phyloP scores from a whole-genome alignment of 805 yeast genomes.

The Candida broadrunensis region DNA sequence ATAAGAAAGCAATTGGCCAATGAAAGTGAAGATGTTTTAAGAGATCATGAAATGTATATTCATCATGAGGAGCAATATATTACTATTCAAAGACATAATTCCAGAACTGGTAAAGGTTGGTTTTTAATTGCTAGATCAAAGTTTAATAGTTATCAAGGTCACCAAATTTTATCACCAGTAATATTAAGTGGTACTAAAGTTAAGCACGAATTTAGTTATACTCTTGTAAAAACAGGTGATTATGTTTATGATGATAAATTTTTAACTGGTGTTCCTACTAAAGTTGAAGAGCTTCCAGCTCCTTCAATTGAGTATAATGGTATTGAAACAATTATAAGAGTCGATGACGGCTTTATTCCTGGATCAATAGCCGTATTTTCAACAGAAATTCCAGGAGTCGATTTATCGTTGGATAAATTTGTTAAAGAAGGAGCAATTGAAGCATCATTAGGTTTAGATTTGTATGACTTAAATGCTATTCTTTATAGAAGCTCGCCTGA shows the following conservation, averaged over 20 bases:
- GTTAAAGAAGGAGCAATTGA: constrained; percentile 75
- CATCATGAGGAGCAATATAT: constrained; percentile 93
- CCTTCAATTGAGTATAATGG: constrained; percentile 48
- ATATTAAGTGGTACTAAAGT: constrained; percentile 59
- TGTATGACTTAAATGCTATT: constrained; percentile 71
- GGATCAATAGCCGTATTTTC: constrained; percentile 87
- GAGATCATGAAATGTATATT: constrained; percentile 81
- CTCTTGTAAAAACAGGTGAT: constrained; percentile 54
- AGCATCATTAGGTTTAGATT: constrained; percentile 58
- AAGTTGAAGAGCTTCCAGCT: constrained; percentile 49
- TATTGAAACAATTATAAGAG: constrained; percentile 49
- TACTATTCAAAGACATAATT: constrained; percentile 83
- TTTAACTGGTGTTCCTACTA: constrained; percentile 66
- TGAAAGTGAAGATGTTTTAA: constrained; percentile 52
- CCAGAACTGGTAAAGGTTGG: constrained; percentile 84
- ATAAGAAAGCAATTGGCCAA: constrained; percentile 58
- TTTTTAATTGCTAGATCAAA: constrained; percentile 85
- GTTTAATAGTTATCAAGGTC: constrained; percentile 45
- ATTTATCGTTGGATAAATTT: constrained; percentile 58
- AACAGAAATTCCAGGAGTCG: constrained; percentile 67
- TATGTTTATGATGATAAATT: constrained; percentile 30
- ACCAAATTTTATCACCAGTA: constrained; percentile 58
- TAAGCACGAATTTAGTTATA: constrained; percentile 55
- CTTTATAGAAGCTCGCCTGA: constrained; percentile 81
- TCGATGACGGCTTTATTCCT: constrained; percentile 70